Conservation (phyloP, 148 eudicot genomes). For the Diospyros kaki region DNA sequence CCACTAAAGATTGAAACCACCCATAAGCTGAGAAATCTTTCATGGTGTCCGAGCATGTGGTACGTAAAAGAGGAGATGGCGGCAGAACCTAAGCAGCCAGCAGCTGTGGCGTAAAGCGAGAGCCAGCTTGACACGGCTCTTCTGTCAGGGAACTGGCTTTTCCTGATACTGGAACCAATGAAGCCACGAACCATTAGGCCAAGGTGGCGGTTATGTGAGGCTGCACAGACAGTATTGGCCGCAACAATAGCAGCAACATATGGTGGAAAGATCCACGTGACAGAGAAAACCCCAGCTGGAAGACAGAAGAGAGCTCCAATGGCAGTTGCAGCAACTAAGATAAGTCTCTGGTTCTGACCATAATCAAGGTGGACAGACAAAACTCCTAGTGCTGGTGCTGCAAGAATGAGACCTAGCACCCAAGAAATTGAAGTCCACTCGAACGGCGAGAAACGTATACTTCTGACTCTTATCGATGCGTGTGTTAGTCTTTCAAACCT, state of each 20-base stretch:
- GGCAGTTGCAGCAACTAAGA: conserved; percentile 34
- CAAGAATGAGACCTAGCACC: conserved; percentile 31
- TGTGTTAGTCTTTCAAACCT: conserved; percentile 36
- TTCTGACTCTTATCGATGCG: conserved; percentile 19
- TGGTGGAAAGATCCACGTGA: conserved; percentile 38
- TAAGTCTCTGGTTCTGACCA: conserved; percentile 26
- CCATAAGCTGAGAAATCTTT: conserved; percentile 38
- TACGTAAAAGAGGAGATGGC: conserved; percentile 34
- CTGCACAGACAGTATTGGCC: conserved; percentile 27
- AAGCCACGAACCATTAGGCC: conserved; percentile 44
- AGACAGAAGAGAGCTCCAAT: conserved; percentile 48
- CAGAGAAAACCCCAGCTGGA: conserved; percentile 39
- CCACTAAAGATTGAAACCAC: conserved; percentile 50
- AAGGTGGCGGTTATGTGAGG: conserved; percentile 42
- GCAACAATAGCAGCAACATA: conserved; percentile 34
- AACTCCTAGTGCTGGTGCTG: conserved; percentile 33
- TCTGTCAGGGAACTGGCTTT: conserved; percentile 27
- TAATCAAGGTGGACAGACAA: conserved; percentile 36
- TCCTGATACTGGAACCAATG: conserved; percentile 21
- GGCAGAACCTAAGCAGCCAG: conserved; percentile 42
- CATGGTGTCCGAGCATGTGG: conserved; percentile 31
- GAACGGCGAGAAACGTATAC: conserved; percentile 23
- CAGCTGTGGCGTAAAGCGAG: conserved; percentile 39
- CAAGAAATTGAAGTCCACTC: conserved; percentile 51
- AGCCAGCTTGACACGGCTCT: conserved; percentile 33